Evolutionary conservation across 257 asterid species (phyloP).

Genomic region (Coffea canephora): DNA sequence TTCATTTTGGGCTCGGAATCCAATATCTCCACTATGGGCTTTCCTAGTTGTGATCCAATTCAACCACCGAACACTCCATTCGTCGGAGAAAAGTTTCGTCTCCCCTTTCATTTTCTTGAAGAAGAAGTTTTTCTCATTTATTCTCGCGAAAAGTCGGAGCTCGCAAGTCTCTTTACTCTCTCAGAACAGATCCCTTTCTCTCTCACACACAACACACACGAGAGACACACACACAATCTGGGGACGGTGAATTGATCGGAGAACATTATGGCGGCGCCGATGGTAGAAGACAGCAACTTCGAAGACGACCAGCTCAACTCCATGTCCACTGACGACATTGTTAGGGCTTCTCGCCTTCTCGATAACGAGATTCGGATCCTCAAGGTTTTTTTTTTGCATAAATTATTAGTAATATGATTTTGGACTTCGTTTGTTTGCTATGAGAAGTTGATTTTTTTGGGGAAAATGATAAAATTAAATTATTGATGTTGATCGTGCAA

Average conservation of each 20-base stretch:
- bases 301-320: conserved; percentile 76
- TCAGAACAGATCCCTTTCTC: not conserved
- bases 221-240: not conserved
- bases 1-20: not conserved
- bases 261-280: conserved; percentile 61
- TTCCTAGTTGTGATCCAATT: not conserved
- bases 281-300: conserved; percentile 71
- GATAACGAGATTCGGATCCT: conserved; percentile 77
- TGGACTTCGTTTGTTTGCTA: not conserved
- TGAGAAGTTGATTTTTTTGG: not conserved
- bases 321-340: conserved; percentile 80
- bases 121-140: not conserved
- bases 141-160: not conserved
- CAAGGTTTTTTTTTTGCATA: conserved; percentile 41
- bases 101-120: not conserved
- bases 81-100: no score
- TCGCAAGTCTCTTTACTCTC: not conserved
- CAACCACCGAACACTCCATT: not conserved
- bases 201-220: not conserved
- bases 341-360: conserved; percentile 86
- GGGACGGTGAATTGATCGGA: conserved; percentile 2
- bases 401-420: not conserved
- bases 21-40: not conserved
- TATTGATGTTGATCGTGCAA: not conserved
- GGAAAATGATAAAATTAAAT: not conserved